A percentile compares a stretch with the other conserved stretches of the same genome.
Conservation (phyloP, 169 alveolate species). For the Plasmodium chabaudi region DNA sequence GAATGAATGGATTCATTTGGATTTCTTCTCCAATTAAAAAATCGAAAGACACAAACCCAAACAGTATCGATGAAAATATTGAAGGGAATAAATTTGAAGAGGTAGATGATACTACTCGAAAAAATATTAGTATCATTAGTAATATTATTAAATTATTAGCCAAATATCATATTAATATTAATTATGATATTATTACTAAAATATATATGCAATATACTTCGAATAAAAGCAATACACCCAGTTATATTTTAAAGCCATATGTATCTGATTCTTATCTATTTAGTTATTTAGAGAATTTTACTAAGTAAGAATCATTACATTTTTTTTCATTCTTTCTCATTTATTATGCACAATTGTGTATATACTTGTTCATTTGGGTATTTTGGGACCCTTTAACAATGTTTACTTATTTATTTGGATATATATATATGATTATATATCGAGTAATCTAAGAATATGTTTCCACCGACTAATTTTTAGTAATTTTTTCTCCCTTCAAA, state of each 20-base stretch:
- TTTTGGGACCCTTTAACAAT: neutral
- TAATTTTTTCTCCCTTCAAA: no score
- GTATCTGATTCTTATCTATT: conserved; percentile 73
- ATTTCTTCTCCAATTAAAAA: conserved; percentile 79
- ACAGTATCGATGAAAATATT: conserved; percentile 74
- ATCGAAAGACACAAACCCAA: conserved; percentile 53
- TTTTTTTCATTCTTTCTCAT: neutral
- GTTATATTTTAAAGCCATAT: conserved; percentile 71
- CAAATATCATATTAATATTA: conserved; percentile 73
- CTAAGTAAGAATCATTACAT: neutral
- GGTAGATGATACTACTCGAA: conserved; percentile 48
- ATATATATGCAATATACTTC: conserved; percentile 73
- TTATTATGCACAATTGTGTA: neutral
- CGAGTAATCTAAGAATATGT: no score
- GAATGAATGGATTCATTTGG: conserved; percentile 92
- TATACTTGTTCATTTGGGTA: no score
- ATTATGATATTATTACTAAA: conserved; percentile 71
- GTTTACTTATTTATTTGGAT: neutral
- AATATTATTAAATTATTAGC: conserved; percentile 77
- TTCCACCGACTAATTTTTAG: no score
- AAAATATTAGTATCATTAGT: conserved; percentile 77
- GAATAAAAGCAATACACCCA: conserved; percentile 33
- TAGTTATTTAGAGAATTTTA: conserved; percentile 56
- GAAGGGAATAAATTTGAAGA: conserved; percentile 73
- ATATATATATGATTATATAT: no score